Percentiles rank a stretch among this genome's conserved stretches.
Evolutionary conservation across 495 filamentous ascomycete species (phyloP).

Genomic region (Hyaloscypha variabilis): DNA sequence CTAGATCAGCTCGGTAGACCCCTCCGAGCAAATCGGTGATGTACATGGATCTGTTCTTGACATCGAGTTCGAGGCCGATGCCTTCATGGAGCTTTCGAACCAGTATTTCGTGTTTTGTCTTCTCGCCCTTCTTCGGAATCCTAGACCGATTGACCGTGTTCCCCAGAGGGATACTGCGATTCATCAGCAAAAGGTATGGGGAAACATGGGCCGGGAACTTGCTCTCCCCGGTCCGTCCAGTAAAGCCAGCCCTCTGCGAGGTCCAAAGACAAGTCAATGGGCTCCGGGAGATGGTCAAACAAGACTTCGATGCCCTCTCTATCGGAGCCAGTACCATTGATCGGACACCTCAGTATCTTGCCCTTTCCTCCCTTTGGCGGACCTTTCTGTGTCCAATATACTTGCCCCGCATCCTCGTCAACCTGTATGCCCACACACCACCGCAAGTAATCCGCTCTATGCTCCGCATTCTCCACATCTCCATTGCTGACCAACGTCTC

Average conservation of each 20-base stretch:
- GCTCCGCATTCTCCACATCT: conserved; percentile 33
- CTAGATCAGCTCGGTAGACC: conserved; percentile 47
- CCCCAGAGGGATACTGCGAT: conserved; percentile 3
- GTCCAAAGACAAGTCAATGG: conserved; percentile 57
- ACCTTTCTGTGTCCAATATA: conserved; percentile 65
- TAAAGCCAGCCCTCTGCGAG: conserved; percentile 42
- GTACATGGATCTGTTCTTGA: conserved; percentile 41
- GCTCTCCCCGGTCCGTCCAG: conserved; percentile 60
- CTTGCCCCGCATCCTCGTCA: conserved; percentile 35
- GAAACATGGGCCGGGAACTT: conserved; percentile 50
- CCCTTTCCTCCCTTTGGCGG: conserved; percentile 47
- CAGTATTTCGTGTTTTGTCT: conserved; percentile 36
- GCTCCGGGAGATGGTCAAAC: conserved; percentile 49
- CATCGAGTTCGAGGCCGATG: conserved; percentile 49
- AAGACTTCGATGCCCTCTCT: conserved; percentile 45
- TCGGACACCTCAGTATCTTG: conserved; percentile 46
- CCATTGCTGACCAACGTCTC: conserved; percentile 46
- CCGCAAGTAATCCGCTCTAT: conserved; percentile 36
- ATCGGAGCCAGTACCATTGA: conserved; percentile 34
- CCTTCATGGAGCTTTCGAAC: conserved; percentile 50
- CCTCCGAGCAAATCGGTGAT: conserved; percentile 48
- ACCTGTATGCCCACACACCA: conserved; percentile 60
- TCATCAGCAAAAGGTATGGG: conserved; percentile 14
- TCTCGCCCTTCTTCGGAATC: conserved; percentile 26
- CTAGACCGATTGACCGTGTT: conserved; percentile 20